A percentile compares a stretch with the other conserved stretches of the same genome.
phyloP scores from a whole-genome alignment of 2,329 filamentous ascomycete species.

The Zymoseptoria brevis region DNA sequence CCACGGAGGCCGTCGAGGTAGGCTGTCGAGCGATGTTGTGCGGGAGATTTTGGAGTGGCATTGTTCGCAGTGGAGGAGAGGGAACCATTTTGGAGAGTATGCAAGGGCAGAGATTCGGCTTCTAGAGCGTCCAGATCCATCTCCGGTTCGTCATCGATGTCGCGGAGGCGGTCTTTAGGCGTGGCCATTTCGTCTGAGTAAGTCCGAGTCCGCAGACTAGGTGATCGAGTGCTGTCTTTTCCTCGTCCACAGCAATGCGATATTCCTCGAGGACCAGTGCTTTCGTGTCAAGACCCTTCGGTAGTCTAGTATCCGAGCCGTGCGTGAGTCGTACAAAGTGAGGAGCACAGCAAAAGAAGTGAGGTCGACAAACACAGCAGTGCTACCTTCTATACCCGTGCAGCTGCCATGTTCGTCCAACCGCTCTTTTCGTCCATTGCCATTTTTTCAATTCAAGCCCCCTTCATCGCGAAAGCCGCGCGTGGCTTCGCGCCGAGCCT shows the following conservation, averaged over 20 bases:
- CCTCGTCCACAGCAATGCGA: too few relatives aligned
- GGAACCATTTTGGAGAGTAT: background rate
- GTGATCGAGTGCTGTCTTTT: background rate
- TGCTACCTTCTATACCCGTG: background rate
- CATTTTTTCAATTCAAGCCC: too few relatives aligned
- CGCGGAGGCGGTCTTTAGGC: background rate
- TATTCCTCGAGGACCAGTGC: background rate
- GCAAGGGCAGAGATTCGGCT: background rate
- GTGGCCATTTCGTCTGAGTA: background rate
- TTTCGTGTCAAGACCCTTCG: background rate
- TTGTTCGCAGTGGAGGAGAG: background rate
- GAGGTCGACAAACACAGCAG: too few relatives aligned
- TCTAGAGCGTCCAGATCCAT: background rate
- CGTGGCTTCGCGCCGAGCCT: background rate
- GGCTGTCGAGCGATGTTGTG: slow-evolving; percentile 33
- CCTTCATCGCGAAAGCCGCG: background rate
- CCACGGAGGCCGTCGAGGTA: slow-evolving; percentile 58
- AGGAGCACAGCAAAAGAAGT: background rate
- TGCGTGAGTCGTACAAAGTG: background rate
- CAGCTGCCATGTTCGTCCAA: background rate
- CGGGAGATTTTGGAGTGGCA: background rate
- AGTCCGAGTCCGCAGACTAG: background rate
- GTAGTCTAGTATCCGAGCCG: background rate
- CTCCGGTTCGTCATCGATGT: background rate
- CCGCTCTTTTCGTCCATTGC: too few relatives aligned